phyloP scores from a whole-genome alignment of 495 filamentous ascomycete genomes.

The Penicillium nucicola region DNA sequence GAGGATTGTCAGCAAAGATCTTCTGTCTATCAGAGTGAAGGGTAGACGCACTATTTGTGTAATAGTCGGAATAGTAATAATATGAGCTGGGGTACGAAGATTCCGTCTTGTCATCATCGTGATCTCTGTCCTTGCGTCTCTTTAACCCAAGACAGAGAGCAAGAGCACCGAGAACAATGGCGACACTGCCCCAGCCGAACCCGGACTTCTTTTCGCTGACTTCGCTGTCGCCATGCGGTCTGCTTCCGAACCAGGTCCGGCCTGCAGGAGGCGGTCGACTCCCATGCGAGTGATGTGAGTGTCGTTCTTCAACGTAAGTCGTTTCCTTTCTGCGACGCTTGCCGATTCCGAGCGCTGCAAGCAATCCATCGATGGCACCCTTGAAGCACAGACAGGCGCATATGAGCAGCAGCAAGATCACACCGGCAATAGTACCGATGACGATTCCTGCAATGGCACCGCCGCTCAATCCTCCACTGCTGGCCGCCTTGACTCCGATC shows the following conservation, averaged over 20 bases:
- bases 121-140: slow-evolving; percentile 53
- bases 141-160: slow-evolving; percentile 75
- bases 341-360: slow-evolving; percentile 65
- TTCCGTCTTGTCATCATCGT: slow-evolving; percentile 43
- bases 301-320: slow-evolving; percentile 67
- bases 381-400: slow-evolving; percentile 73
- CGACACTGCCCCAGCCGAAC: slow-evolving; percentile 53
- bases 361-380: slow-evolving; percentile 58
- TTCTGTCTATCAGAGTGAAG: background rate
- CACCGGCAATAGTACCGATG: slow-evolving; percentile 76
- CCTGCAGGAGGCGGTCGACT: slow-evolving; percentile 53
- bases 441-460: slow-evolving; percentile 96
- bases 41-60: slow-evolving; percentile 42
- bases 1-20: slow-evolving; percentile 10
- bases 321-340: slow-evolving; percentile 47
- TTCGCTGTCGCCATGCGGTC: slow-evolving; percentile 44
- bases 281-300: slow-evolving; percentile 50
- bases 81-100: slow-evolving; percentile 45
- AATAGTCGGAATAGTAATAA: slow-evolving; percentile 44
- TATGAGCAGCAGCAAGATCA: slow-evolving; percentile 67
- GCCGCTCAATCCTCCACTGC: slow-evolving; percentile 57
- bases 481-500: slow-evolving; percentile 39
- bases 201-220: slow-evolving; percentile 54
- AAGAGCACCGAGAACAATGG: slow-evolving; percentile 61
- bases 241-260: slow-evolving; percentile 64